Evolutionary conservation across 208 protist species (phyloP).

Genomic region (Crithidia fasciculata): DNA sequence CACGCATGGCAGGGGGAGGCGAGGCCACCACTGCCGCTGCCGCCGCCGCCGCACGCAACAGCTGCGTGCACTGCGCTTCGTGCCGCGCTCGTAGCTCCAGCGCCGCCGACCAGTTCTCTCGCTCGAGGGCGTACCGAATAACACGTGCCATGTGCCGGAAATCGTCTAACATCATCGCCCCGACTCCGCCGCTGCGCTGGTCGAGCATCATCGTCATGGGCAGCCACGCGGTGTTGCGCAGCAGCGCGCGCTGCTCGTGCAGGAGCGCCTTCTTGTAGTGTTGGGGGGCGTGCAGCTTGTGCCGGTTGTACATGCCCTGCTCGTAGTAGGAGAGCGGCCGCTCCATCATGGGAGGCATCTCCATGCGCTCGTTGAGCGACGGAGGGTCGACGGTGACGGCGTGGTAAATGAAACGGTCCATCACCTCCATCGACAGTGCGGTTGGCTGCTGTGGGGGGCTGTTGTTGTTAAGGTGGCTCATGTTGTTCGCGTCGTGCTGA

Average conservation of each 20-base stretch:
- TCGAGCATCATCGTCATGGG: conserved; percentile 6
- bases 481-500: neutral
- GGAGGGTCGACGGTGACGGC: conserved; percentile 18
- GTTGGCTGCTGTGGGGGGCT: neutral
- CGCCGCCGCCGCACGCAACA: conserved; percentile 9
- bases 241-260: conserved; percentile 22
- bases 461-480: neutral
- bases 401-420: conserved; percentile 23
- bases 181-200: conserved; percentile 22
- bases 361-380: neutral
- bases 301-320: conserved; percentile 20
- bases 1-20: too few relatives aligned
- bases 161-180: conserved; percentile 25
- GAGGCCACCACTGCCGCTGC: neutral
- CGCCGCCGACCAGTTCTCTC: conserved; percentile 17
- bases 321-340: conserved; percentile 21
- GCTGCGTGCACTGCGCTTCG: conserved; percentile 14
- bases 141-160: conserved; percentile 22
- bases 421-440: conserved; percentile 2
- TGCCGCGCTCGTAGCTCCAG: conserved; percentile 6
- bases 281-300: conserved; percentile 5
- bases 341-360: conserved; percentile 18
- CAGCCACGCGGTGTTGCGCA: conserved; percentile 21
- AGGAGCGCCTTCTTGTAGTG: conserved; percentile 19
- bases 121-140: conserved; percentile 16